These are phyloP conservation scores for Eucalyptus cloeziana DNA, from an alignment of 345 rosid species.

Conservation along the genomic window DNA sequence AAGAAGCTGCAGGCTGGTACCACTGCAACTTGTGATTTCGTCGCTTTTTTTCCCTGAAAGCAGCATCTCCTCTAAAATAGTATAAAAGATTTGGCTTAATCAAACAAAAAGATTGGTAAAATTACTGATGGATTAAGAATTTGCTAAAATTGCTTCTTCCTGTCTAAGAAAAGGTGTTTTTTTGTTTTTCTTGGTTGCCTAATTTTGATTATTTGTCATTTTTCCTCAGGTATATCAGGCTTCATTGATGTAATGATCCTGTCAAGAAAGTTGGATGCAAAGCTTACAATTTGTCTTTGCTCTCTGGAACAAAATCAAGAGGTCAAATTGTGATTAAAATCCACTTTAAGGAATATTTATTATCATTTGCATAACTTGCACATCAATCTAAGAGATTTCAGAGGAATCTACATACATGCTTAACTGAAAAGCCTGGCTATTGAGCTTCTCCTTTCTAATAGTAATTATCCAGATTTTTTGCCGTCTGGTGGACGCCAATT, in stretches of 20 bases:
- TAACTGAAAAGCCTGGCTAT: not conserved
- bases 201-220: not conserved
- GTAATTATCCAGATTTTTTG: not conserved
- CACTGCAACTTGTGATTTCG: not conserved
- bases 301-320: slow-evolving; percentile 19
- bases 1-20: slow-evolving; percentile 24
- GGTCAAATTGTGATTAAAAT: slow-evolving; percentile 17
- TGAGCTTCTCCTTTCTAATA: not conserved
- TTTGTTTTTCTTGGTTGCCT: not conserved
- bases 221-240: slow-evolving; percentile 29
- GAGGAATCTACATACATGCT: not conserved
- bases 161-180: not conserved
- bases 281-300: slow-evolving; percentile 63
- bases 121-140: not conserved
- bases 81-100: not conserved
- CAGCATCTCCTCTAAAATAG: not conserved
- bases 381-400: not conserved
- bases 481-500: not conserved
- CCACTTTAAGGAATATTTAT: not conserved
- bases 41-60: not conserved
- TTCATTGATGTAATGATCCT: slow-evolving; percentile 38
- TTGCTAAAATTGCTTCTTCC: not conserved
- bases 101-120: not conserved
- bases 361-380: not conserved
- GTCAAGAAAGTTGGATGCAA: slow-evolving; percentile 72